Conservation (phyloP, 176 grass and related monocot genomes). For the Cocos nucifera region DNA sequence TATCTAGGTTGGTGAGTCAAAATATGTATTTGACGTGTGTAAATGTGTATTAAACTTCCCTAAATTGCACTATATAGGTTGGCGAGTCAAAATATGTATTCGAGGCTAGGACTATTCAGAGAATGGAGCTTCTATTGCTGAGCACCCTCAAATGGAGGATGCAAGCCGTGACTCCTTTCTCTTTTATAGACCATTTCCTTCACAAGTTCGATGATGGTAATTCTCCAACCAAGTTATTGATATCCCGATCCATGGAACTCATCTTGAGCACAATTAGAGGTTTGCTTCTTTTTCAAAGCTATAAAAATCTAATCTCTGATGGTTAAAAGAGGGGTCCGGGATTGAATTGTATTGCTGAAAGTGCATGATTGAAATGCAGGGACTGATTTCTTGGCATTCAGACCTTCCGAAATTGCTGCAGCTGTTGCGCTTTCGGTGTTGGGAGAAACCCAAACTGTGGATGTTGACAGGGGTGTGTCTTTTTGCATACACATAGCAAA, state of each 20-base stretch:
- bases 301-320: neutral
- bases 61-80: slow-evolving; percentile 24
- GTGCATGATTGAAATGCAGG: slow-evolving; percentile 25
- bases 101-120: slow-evolving; percentile 61
- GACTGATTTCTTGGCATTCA: slow-evolving; percentile 45
- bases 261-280: slow-evolving; percentile 53
- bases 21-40: too few species aligned
- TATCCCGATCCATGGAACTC: slow-evolving; percentile 38
- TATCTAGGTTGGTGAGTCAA: too few species aligned
- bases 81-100: slow-evolving; percentile 52
- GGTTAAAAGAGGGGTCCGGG: neutral
- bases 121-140: slow-evolving; percentile 88
- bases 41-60: too few species aligned
- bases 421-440: slow-evolving; percentile 29
- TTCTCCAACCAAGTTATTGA: slow-evolving; percentile 13
- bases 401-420: slow-evolving; percentile 64
- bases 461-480: slow-evolving; percentile 31
- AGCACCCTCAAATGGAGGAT: slow-evolving; percentile 83
- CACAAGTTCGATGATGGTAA: slow-evolving; percentile 37
- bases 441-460: slow-evolving; percentile 22
- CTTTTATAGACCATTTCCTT: slow-evolving; percentile 75
- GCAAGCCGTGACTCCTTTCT: slow-evolving; percentile 79
- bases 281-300: slow-evolving; percentile 15
- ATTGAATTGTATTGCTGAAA: slow-evolving; percentile 10
- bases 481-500: slow-evolving; percentile 46